These are phyloP conservation scores for Nothophoma quercina DNA, from an alignment of 2,329 filamentous ascomycete genomes.

Conservation along the genomic window DNA sequence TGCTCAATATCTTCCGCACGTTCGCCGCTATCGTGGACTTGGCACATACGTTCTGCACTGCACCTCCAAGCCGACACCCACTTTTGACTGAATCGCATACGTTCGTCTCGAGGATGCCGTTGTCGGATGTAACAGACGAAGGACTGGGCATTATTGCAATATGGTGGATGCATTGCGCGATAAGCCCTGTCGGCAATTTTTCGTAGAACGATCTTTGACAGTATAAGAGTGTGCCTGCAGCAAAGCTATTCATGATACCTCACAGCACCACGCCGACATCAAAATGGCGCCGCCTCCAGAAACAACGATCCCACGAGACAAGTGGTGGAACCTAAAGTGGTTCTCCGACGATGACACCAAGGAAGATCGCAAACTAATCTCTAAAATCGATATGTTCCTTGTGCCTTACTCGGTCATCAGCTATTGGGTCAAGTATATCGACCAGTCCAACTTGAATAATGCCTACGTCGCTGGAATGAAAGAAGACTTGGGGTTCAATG, in stretches of 20 bases:
- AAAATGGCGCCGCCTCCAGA: conserved; percentile 2
- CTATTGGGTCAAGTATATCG: conserved; percentile 65
- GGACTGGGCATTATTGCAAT: neutral
- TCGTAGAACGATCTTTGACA: too few species aligned
- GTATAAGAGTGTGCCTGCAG: too few species aligned
- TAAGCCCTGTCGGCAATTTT: neutral
- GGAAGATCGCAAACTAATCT: conserved; percentile 58
- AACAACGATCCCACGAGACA: conserved; percentile 14
- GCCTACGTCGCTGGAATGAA: conserved; percentile 62
- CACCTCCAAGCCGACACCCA: neutral
- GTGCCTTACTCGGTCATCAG: conserved; percentile 62
- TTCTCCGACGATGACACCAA: conserved; percentile 51
- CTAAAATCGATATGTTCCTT: conserved; percentile 63
- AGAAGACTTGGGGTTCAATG: conserved; percentile 58
- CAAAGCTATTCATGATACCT: too few species aligned
- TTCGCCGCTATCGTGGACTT: neutral
- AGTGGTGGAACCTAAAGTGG: conserved; percentile 26
- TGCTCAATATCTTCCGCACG: neutral
- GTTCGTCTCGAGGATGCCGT: neutral
- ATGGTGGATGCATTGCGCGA: neutral
- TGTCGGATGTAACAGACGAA: neutral
- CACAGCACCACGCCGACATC: too few species aligned
- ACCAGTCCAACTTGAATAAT: conserved; percentile 63
- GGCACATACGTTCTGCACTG: neutral
- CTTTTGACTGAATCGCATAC: neutral